Evolutionary conservation across 2,329 filamentous ascomycete species (phyloP).

Genomic region (Salinomyces thailandicus): DNA sequence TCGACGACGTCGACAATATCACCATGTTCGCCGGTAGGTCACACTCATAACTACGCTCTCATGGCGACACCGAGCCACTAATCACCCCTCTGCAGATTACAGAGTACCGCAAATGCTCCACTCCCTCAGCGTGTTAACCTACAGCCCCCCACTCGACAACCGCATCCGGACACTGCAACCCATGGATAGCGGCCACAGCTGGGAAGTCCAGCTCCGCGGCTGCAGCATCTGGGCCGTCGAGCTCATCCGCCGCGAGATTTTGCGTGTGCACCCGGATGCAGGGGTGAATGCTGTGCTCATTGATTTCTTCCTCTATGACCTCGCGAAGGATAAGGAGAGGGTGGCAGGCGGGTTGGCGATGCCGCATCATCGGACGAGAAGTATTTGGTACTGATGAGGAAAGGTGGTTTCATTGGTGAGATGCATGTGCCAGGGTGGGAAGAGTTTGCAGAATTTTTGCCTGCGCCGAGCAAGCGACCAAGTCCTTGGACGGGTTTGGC

Average conservation of each 20-base stretch:
- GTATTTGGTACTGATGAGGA: slow-evolving; percentile 70
- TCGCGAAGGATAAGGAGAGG: slow-evolving; percentile 74
- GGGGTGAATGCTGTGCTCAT: slow-evolving; percentile 79
- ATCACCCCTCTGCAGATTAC: slow-evolving; percentile 67
- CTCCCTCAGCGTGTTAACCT: slow-evolving; percentile 69
- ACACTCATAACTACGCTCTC: too few relatives aligned
- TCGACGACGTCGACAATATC: slow-evolving; percentile 84
- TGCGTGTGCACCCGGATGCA: slow-evolving; percentile 58
- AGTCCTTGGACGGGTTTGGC: too few relatives aligned
- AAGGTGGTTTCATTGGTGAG: too few relatives aligned
- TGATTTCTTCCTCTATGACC: slow-evolving; percentile 95
- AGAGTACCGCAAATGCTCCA: slow-evolving; percentile 89
- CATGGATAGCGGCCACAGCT: slow-evolving; percentile 61
- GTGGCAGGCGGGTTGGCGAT: slow-evolving; percentile 29
- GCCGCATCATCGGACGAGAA: slow-evolving; percentile 80
- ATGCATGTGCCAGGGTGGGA: too few relatives aligned
- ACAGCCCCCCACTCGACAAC: slow-evolving; percentile 67
- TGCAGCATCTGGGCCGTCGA: slow-evolving; percentile 94
- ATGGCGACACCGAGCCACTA: too few relatives aligned
- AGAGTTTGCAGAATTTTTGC: too few relatives aligned
- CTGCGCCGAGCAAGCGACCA: too few relatives aligned
- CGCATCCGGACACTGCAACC: slow-evolving; percentile 54
- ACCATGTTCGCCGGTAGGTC: slow-evolving; percentile 85
- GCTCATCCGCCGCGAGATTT: slow-evolving; percentile 71
- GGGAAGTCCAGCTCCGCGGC: slow-evolving; percentile 81